Evolutionary conservation across 257 asterid species (phyloP).

Genomic region (Eucommia ulmoides): DNA sequence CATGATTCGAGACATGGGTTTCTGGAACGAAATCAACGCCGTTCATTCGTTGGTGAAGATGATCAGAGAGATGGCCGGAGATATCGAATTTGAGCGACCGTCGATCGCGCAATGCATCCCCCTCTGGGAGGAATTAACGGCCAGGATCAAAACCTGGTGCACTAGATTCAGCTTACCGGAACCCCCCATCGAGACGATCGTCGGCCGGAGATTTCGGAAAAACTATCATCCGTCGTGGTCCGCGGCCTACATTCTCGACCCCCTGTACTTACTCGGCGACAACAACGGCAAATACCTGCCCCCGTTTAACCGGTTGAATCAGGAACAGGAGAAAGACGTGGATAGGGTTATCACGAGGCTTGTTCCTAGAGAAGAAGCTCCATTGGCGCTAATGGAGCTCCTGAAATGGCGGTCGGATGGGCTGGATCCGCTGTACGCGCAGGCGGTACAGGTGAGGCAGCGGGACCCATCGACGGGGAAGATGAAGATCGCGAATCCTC

Average conservation of each 20-base stretch:
- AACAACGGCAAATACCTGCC: constrained; percentile 76
- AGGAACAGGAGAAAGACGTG: constrained; percentile 72
- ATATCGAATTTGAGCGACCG: constrained; percentile 64
- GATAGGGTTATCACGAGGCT: constrained; percentile 52
- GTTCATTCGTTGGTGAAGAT: constrained; percentile 53
- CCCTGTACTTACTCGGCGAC: constrained; percentile 51
- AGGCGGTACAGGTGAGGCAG: constrained; percentile 77
- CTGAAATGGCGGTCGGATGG: constrained; percentile 91
- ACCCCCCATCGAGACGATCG: constrained; percentile 46
- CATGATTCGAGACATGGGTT: constrained; percentile 47
- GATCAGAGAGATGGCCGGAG: constrained; percentile 51
- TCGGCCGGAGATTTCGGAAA: constrained; percentile 42
- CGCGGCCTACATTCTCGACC: constrained; percentile 81
- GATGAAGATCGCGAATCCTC: constrained; percentile 75
- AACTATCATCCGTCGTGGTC: constrained; percentile 86
- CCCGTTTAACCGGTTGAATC: constrained; percentile 63
- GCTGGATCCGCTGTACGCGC: constrained; percentile 74
- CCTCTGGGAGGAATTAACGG: constrained; percentile 65
- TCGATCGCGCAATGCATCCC: constrained; percentile 74
- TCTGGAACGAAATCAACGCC: constrained; percentile 63
- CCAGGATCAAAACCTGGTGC: constrained; percentile 61
- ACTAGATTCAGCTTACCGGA: constrained; percentile 31
- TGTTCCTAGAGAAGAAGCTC: constrained; percentile 65
- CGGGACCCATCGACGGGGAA: constrained; percentile 63
- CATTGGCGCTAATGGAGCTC: constrained; percentile 62